These are phyloP conservation scores for Globisporangium solare DNA, from an alignment of 352 stramenopile species.

Conservation along the genomic window DNA sequence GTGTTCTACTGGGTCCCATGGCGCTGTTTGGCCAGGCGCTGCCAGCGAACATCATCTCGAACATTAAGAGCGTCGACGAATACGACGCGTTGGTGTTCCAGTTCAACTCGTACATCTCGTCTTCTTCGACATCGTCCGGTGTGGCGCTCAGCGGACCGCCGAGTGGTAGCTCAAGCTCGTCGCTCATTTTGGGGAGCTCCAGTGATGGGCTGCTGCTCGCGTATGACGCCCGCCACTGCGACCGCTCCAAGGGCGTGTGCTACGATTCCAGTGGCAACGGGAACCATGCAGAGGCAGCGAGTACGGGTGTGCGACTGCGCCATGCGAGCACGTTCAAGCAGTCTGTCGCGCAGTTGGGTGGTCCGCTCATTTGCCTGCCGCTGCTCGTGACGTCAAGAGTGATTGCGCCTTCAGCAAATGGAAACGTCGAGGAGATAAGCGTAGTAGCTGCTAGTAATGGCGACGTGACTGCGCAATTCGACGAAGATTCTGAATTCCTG, in stretches of 20 bases:
- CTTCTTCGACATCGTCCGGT: constrained; percentile 49
- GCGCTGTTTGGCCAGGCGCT: constrained; percentile 58
- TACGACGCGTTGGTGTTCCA: constrained; percentile 74
- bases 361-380: constrained; percentile 58
- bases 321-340: constrained; percentile 72
- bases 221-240: constrained; percentile 62
- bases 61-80: constrained; percentile 64
- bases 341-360: constrained; percentile 57
- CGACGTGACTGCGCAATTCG: constrained; percentile 51
- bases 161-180: constrained; percentile 8
- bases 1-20: constrained; percentile 58
- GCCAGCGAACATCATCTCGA: constrained; percentile 52
- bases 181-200: constrained; percentile 23
- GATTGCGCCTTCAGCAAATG: not conserved
- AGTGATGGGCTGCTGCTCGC: constrained; percentile 57
- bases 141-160: constrained; percentile 18
- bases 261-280: constrained; percentile 70
- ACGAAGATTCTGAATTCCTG: constrained; percentile 71
- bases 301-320: constrained; percentile 50
- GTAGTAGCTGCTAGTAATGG: not conserved
- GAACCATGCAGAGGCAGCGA: constrained; percentile 55
- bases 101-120: constrained; percentile 77
- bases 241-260: constrained; percentile 53
- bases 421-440: not conserved
- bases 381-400: constrained; percentile 38